These are phyloP conservation scores for Pneumocystis jirovecii DNA, from an alignment of 1,139 yeast species.

Conservation along the genomic window DNA sequence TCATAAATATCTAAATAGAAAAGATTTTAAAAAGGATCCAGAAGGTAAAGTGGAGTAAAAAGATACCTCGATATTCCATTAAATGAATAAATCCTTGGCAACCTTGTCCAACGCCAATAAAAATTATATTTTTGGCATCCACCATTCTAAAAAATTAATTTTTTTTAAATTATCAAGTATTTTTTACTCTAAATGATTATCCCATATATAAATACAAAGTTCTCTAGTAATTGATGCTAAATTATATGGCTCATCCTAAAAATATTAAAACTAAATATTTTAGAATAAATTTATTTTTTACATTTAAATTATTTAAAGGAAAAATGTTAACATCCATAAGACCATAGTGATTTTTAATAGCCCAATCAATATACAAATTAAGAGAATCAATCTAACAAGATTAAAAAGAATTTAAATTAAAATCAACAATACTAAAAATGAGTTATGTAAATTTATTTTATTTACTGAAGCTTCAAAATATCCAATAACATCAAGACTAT, in stretches of 20 bases:
- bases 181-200: slow-evolving; percentile 49
- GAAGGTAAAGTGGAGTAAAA: neutral
- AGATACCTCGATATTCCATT: slow-evolving; percentile 50
- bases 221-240: slow-evolving; percentile 59
- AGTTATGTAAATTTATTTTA: slow-evolving; percentile 52
- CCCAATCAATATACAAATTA: slow-evolving; percentile 44
- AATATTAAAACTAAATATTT: neutral
- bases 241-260: slow-evolving; percentile 35
- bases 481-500: slow-evolving; percentile 72
- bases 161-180: slow-evolving; percentile 18
- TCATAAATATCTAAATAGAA: neutral
- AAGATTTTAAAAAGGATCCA: neutral
- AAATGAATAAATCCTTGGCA: slow-evolving; percentile 77
- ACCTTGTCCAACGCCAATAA: slow-evolving; percentile 83
- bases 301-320: slow-evolving; percentile 22
- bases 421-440: slow-evolving; percentile 33
- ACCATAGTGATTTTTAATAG: slow-evolving; percentile 45
- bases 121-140: slow-evolving; percentile 52
- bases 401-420: neutral
- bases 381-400: slow-evolving; percentile 37
- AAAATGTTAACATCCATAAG: slow-evolving; percentile 77
- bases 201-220: slow-evolving; percentile 69
- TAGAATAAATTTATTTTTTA: neutral
- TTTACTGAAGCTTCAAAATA: slow-evolving; percentile 70
- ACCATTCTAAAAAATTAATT: slow-evolving; percentile 28